Conservation (phyloP, 176 grass and related monocot species). For the Poa pratensis region DNA sequence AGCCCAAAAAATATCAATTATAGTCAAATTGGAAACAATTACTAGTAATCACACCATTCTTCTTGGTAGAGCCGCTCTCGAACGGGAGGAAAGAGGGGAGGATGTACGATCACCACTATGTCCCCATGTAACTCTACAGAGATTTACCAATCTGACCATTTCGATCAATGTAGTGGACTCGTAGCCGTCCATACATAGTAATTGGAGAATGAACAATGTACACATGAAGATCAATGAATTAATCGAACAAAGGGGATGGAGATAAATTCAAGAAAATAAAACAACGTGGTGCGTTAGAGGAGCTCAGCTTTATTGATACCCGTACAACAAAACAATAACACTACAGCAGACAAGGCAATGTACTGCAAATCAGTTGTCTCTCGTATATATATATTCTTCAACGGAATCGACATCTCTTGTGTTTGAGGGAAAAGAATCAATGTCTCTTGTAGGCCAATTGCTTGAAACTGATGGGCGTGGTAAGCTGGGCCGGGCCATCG, state of each 20-base stretch:
- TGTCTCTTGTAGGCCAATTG: neutral
- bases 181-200: no score
- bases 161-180: no score
- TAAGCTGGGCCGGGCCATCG: neutral
- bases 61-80: no score
- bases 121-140: no score
- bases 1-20: no score
- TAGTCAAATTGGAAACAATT: no score
- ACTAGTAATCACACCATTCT: no score
- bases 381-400: neutral
- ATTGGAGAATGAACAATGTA: neutral
- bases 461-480: constrained; percentile 47
- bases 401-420: neutral
- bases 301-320: neutral
- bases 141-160: no score
- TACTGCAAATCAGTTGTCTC: neutral
- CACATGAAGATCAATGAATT: neutral
- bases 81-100: no score
- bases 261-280: neutral
- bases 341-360: neutral
- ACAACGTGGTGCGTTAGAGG: neutral
- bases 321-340: neutral
- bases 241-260: neutral
- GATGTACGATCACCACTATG: no score
- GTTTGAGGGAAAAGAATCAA: neutral